phyloP scores from a whole-genome alignment of 306 rosid genomes.

The Acacia melanoxylon region DNA sequence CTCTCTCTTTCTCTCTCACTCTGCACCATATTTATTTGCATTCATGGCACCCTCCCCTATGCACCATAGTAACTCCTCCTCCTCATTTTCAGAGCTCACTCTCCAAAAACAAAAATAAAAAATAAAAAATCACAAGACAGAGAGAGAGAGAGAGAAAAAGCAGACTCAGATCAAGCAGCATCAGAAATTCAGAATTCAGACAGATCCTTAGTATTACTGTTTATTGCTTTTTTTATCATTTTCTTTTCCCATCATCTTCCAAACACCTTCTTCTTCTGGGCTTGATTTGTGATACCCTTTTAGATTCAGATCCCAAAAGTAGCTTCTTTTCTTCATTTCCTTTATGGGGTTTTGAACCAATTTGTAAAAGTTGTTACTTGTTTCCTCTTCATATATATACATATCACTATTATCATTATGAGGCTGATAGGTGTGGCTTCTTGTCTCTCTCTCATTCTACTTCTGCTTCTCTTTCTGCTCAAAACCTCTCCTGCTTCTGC shows the following conservation, averaged over 20 bases:
- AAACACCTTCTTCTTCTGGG: not conserved
- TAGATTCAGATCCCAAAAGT: slow-evolving; percentile 43
- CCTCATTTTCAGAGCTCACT: slow-evolving; percentile 62
- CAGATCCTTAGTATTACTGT: slow-evolving; percentile 16
- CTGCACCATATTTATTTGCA: slow-evolving; percentile 47
- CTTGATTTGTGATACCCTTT: slow-evolving; percentile 32
- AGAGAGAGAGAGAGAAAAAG: not conserved
- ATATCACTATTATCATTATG: not conserved
- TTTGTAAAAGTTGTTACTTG: not conserved
- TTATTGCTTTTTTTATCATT: not conserved
- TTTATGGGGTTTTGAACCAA: slow-evolving; percentile 51
- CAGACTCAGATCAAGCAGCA: not conserved
- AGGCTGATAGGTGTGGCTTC: slow-evolving; percentile 41
- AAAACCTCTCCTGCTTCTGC: slow-evolving; percentile 34
- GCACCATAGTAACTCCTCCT: slow-evolving; percentile 45
- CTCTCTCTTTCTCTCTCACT: slow-evolving; percentile 29
- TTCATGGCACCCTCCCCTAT: slow-evolving; percentile 53
- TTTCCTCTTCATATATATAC: slow-evolving; percentile 24
- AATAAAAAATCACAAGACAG: not conserved
- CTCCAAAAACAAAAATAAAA: slow-evolving; percentile 28
- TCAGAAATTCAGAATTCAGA: not conserved
- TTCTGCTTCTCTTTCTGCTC: slow-evolving; percentile 38
- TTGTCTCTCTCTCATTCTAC: slow-evolving; percentile 37
- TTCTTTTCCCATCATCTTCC: not conserved
- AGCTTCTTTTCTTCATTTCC: slow-evolving; percentile 15